Evolutionary conservation across 495 filamentous ascomycete genomes (phyloP), one percentile per base, ranked within the genome.

Genomic region (Hypoxylon fragiforme): DNA sequence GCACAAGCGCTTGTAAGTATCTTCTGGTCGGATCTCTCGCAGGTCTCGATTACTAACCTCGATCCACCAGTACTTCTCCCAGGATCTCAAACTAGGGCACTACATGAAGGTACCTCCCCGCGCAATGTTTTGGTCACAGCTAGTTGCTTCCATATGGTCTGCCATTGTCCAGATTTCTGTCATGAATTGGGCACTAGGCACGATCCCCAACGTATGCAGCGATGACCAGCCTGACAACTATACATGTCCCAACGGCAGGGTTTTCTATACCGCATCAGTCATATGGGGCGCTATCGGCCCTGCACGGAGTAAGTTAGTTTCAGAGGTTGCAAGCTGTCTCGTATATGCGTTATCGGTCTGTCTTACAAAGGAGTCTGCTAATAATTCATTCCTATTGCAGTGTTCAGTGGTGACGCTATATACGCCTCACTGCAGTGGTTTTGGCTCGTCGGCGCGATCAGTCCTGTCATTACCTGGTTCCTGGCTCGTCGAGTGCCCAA

Each of bases 101-200:
- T 90, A 89, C 63, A 82, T 89, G 70, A 87, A 88, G 63, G 75
- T 81, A 6, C 81, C 85, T 4, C 85, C 85, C 2, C 78, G 85
- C 3, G 77, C 75, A 22, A 77, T 88, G 65, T 89, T 89, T 64
- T 75, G 78, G 52, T 83, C 82, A 0, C 85, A 88, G 67, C 78
- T 85, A 7, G 62, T 84, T 8, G 84, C 85, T 7, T 85, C 83
- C 1, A 64, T 86, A 11, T 75, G 85, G 60, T 84, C 83, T 0
- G 83, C 81, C 30, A 70, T 88, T 26, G 82, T 88, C 9, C 85
- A 88, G 67, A 77, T 85, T 46, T 77, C 76, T 11, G 82, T 88
- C 30, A 83, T 84, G 44, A 84, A 86, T 48, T 87, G 84, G 66
- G 84, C 85, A 43, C 77, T 89, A 31, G 78, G 70, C 16, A 73